Conservation (phyloP, 768 basidiomycete genomes). For the Boletus pseudopeckii region DNA sequence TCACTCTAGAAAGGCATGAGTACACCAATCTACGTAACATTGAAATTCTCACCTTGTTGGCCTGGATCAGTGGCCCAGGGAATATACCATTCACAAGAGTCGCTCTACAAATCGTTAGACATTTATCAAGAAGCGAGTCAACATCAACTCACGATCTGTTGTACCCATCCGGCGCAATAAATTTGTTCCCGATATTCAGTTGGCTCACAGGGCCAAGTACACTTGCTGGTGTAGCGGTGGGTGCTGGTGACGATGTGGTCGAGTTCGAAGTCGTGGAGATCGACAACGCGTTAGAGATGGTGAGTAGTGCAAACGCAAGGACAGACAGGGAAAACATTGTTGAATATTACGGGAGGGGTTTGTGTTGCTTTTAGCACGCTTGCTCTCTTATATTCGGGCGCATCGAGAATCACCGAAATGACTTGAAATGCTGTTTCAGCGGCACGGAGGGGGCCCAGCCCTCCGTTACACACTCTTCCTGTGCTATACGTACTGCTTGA, state of each 20-base stretch:
- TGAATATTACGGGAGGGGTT: neutral
- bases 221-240: neutral
- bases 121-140: neutral
- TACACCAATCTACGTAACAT: too few species aligned
- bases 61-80: slow-evolving; percentile 46
- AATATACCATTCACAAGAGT: slow-evolving; percentile 43
- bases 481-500: neutral
- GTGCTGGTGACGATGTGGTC: neutral
- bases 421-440: neutral
- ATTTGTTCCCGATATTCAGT: slow-evolving; percentile 36
- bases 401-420: neutral
- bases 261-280: neutral
- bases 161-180: slow-evolving; percentile 49
- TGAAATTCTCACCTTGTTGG: slow-evolving; percentile 29
- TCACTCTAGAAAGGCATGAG: slow-evolving; percentile 31
- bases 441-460: neutral
- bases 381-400: slow-evolving; percentile 8
- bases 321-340: slow-evolving; percentile 5
- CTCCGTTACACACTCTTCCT: neutral
- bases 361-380: too few species aligned
- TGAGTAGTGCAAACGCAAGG: slow-evolving; percentile 10
- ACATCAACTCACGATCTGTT: slow-evolving; percentile 32
- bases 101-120: slow-evolving; percentile 28
- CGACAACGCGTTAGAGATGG: slow-evolving; percentile 1
- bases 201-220: slow-evolving; percentile 21